Conservation (phyloP, 2,329 filamentous ascomycete genomes). For the Colletotrichum liaoningense region DNA sequence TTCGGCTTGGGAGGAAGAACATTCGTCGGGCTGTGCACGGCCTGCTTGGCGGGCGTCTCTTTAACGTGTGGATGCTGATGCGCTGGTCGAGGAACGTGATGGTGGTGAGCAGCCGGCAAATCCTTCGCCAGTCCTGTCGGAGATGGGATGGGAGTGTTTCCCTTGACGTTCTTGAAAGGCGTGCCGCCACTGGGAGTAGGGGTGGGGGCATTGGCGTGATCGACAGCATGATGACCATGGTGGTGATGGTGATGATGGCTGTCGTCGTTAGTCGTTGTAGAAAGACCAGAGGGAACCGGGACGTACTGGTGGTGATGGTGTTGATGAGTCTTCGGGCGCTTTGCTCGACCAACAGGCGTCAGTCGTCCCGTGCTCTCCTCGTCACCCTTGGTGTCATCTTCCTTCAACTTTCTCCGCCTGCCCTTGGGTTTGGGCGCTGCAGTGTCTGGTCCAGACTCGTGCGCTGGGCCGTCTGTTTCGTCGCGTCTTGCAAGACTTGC, state of each 20-base stretch:
- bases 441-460: conserved; percentile 57
- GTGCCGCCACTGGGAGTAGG: conserved; percentile 54
- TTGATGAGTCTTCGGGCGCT: conserved; percentile 74
- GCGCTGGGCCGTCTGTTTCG: conserved; percentile 57
- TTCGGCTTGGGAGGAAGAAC: conserved; percentile 70
- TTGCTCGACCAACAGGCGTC: conserved; percentile 69
- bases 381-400: conserved; percentile 76
- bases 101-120: conserved; percentile 54
- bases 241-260: conserved; percentile 71
- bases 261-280: conserved; percentile 40
- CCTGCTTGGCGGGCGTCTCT: conserved; percentile 40
- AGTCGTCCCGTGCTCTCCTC: conserved; percentile 74
- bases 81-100: conserved; percentile 53
- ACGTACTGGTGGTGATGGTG: conserved; percentile 77
- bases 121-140: conserved; percentile 55
- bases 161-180: conserved; percentile 63
- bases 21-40: conserved; percentile 51
- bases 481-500: conserved; percentile 62
- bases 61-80: conserved; percentile 37
- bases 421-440: conserved; percentile 57
- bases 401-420: conserved; percentile 78
- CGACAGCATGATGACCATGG: conserved; percentile 56
- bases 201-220: conserved; percentile 54
- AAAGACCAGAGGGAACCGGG: conserved; percentile 29
- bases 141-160: conserved; percentile 56